Evolutionary conservation across 2,329 filamentous ascomycete genomes (phyloP).

Genomic region (Byssothecium circinans): DNA sequence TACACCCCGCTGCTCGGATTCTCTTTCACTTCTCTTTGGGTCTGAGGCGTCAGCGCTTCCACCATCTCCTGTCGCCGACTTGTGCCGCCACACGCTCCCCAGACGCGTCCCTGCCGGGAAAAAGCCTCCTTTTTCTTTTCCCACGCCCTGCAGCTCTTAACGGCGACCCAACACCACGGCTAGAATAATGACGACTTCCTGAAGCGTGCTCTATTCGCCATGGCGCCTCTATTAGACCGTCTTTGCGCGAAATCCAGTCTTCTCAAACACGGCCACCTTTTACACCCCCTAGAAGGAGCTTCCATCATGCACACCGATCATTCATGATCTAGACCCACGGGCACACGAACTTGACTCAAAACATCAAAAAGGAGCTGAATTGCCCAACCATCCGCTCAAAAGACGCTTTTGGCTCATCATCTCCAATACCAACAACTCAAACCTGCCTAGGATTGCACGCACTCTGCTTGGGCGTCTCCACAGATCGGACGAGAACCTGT

Average conservation of each 20-base stretch:
- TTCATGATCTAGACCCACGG: neutral
- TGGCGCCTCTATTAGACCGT: too few relatives aligned
- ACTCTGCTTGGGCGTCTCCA: too few relatives aligned
- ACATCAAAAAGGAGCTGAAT: too few relatives aligned
- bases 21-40: conserved; percentile 11
- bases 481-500: too few relatives aligned
- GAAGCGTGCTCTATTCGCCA: neutral
- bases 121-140: neutral
- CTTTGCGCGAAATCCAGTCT: too few relatives aligned
- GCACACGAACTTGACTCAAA: too few relatives aligned
- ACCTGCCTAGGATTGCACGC: too few relatives aligned
- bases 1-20: conserved; percentile 13
- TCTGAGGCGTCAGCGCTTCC: conserved; percentile 12
- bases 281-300: neutral
- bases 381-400: too few relatives aligned
- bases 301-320: neutral
- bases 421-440: too few relatives aligned
- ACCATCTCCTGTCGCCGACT: conserved; percentile 11
- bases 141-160: conserved; percentile 15
- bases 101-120: conserved; percentile 1
- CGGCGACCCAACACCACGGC: conserved; percentile 23
- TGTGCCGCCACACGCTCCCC: conserved; percentile 5
- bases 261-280: too few relatives aligned
- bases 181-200: neutral
- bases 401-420: too few relatives aligned